These are phyloP conservation scores for Leccinum longicurvipes DNA, from an alignment of 768 basidiomycete genomes.

Conservation along the genomic window DNA sequence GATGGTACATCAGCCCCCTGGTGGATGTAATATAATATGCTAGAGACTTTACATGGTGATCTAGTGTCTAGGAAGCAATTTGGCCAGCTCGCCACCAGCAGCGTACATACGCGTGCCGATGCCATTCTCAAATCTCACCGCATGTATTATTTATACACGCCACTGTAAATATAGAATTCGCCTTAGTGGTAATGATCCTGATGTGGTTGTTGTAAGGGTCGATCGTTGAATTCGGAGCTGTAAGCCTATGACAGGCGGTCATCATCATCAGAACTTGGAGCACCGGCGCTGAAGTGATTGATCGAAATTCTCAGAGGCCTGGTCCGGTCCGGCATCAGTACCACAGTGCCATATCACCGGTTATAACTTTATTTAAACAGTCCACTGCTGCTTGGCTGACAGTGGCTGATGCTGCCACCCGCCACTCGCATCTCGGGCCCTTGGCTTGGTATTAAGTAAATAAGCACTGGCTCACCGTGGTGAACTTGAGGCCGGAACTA, in stretches of 20 bases:
- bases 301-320: background rate
- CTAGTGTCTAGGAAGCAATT: too few relatives aligned
- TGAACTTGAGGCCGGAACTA: background rate
- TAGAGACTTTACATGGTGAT: background rate
- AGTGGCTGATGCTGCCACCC: background rate
- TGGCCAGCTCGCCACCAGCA: too few relatives aligned
- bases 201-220: background rate
- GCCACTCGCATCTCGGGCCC: background rate
- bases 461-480: background rate
- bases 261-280: background rate
- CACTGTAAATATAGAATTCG: too few relatives aligned
- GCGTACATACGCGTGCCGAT: too few relatives aligned
- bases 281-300: background rate
- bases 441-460: background rate
- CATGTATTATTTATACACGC: too few relatives aligned
- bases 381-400: background rate
- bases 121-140: too few relatives aligned
- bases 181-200: background rate
- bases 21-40: background rate
- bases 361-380: too few relatives aligned
- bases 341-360: too few relatives aligned
- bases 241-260: background rate
- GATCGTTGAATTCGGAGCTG: too few relatives aligned
- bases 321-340: background rate
- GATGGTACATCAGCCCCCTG: background rate